phyloP scores from a whole-genome alignment of 2,329 filamentous ascomycete species.

The Coniella lustricola region DNA sequence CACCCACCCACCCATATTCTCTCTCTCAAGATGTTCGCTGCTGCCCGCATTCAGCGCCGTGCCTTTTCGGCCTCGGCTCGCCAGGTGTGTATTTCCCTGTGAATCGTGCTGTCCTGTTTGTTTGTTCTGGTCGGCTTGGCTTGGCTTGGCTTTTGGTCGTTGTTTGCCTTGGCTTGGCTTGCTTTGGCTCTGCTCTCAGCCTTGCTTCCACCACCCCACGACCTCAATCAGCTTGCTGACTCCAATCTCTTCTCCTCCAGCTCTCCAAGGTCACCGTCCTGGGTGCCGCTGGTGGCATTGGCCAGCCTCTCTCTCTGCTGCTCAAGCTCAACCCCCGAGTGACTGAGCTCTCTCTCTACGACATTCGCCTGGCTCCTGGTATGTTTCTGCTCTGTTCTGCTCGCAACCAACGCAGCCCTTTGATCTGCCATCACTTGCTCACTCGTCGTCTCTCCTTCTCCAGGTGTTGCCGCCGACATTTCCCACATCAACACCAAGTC shows the following conservation, averaged over 20 bases:
- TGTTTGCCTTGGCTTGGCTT: too few species aligned
- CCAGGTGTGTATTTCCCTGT: conserved; percentile 48
- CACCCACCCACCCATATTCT: background rate
- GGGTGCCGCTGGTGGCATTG: conserved; percentile 95
- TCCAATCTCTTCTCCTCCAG: conserved; percentile 39
- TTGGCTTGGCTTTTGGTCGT: too few species aligned
- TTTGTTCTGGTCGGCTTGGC: too few species aligned
- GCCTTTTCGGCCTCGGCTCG: conserved; percentile 75
- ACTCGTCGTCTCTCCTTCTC: conserved; percentile 15
- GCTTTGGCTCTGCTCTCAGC: too few species aligned
- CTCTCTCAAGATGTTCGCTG: conserved; percentile 63
- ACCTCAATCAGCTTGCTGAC: conserved; percentile 19
- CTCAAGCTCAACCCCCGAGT: conserved; percentile 98
- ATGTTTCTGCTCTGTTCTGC: conserved; percentile 22
- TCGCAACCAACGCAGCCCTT: background rate
- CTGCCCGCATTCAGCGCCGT: conserved; percentile 63
- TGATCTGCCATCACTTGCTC: conserved; percentile 21
- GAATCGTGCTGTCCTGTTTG: too few species aligned
- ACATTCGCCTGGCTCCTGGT: conserved; percentile 93
- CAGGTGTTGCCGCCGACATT: conserved; percentile 96
- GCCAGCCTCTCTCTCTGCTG: conserved; percentile 93
- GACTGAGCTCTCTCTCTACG: conserved; percentile 90
- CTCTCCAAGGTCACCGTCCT: conserved; percentile 96
- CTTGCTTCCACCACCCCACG: too few species aligned
- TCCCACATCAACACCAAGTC: conserved; percentile 99